Evolutionary conservation across 2,329 filamentous ascomycete genomes (phyloP).

Genomic region (Clarireedia hainanense): DNA sequence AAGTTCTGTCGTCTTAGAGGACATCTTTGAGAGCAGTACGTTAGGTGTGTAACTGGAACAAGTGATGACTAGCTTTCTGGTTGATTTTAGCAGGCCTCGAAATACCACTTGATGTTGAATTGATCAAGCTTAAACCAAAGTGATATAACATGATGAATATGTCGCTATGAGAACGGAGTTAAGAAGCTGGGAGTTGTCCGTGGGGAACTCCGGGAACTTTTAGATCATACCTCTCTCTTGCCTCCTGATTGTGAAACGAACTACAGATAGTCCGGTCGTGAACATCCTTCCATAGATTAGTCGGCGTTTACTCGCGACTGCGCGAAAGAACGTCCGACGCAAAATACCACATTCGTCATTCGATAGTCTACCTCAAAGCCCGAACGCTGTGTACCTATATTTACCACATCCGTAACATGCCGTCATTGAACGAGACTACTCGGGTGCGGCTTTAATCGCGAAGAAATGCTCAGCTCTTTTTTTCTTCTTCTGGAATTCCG

Average conservation of each 20-base stretch:
- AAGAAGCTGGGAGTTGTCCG: neutral
- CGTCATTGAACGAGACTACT: too few species aligned
- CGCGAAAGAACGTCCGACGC: too few species aligned
- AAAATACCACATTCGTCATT: too few species aligned
- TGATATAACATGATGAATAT: neutral
- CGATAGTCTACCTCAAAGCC: too few species aligned
- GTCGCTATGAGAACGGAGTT: neutral
- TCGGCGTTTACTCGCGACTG: too few species aligned
- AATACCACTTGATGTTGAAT: neutral
- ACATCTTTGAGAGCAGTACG: neutral
- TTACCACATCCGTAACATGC: too few species aligned
- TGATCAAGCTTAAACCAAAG: neutral
- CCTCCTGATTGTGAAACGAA: neutral
- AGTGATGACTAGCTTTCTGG: neutral
- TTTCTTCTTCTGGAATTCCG: too few species aligned
- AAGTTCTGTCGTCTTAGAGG: neutral
- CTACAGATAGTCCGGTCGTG: neutral
- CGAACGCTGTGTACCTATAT: too few species aligned
- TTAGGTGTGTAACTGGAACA: neutral
- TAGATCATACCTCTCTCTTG: neutral
- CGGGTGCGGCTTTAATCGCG: too few species aligned
- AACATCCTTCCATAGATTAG: too few species aligned
- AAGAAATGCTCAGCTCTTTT: too few species aligned
- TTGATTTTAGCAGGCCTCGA: neutral
- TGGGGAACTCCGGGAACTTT: neutral